Evolutionary conservation across 306 rosid genomes (phyloP).

Genomic region (Rosa chinensis): DNA sequence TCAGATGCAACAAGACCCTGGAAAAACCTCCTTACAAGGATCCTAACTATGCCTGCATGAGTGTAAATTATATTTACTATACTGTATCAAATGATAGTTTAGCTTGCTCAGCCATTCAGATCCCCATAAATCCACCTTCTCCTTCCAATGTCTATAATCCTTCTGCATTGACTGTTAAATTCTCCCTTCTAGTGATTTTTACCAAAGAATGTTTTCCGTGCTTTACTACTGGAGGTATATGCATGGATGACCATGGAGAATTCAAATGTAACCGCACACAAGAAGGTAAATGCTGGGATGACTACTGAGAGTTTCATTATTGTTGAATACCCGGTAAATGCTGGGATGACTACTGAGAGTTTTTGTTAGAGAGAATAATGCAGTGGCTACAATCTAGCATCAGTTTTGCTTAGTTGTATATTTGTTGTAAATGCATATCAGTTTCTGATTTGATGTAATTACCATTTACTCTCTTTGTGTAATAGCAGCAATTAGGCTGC

Average conservation of each 20-base stretch:
- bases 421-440: no score
- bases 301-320: no score
- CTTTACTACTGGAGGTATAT: accelerated
- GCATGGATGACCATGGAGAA: accelerated
- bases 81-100: not conserved
- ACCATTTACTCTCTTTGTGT: no score
- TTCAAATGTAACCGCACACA: not conserved
- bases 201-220: accelerated
- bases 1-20: not conserved
- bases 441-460: no score
- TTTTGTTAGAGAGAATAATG: no score
- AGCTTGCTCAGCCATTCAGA: not conserved
- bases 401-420: no score
- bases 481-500: no score
- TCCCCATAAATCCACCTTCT: not conserved
- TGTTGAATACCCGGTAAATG: no score
- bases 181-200: accelerated
- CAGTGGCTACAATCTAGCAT: no score
- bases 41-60: not conserved
- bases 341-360: no score
- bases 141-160: no score
- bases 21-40: accelerated
- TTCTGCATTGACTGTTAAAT: not conserved
- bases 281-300: no score
- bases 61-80: accelerated